A percentile compares a stretch with the other conserved stretches of the same genome.
These are phyloP conservation scores for Fusarium stilboides DNA, from an alignment of 2,329 filamentous ascomycete genomes.

Conservation along the genomic window DNA sequence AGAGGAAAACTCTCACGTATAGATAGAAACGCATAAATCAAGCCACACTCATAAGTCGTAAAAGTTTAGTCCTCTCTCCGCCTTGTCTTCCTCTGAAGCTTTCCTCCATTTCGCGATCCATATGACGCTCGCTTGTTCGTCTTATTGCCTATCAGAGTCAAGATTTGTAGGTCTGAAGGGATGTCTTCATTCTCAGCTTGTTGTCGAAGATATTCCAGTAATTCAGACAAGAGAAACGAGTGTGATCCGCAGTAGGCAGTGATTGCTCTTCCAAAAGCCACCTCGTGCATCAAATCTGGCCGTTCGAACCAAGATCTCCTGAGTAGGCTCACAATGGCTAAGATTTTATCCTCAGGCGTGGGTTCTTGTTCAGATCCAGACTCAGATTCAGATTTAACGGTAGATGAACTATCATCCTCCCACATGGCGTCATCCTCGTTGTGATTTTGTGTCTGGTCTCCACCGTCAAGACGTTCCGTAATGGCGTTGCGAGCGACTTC, in stretches of 20 bases:
- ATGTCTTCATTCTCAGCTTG: neutral
- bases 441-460: too few species aligned
- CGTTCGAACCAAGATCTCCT: conserved; percentile 17
- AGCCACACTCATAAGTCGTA: too few species aligned
- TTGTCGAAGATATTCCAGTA: neutral
- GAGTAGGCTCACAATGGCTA: neutral
- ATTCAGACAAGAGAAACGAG: neutral
- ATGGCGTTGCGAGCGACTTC: neutral
- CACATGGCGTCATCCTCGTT: neutral
- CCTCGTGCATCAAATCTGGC: neutral
- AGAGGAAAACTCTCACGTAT: too few species aligned
- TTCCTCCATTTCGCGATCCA: neutral
- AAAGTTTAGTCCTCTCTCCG: neutral
- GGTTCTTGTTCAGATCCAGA: neutral
- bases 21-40: neutral
- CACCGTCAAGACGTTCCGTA: neutral
- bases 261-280: conserved; percentile 6
- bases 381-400: neutral
- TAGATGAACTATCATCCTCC: neutral
- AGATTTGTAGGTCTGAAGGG: neutral
- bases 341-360: rapidly evolving
- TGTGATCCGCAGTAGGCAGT: conserved; percentile 14
- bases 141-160: neutral
- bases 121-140: neutral
- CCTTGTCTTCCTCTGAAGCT: neutral